phyloP scores from a whole-genome alignment of 2,329 filamentous ascomycete genomes.

The Aureobasidium sp. region DNA sequence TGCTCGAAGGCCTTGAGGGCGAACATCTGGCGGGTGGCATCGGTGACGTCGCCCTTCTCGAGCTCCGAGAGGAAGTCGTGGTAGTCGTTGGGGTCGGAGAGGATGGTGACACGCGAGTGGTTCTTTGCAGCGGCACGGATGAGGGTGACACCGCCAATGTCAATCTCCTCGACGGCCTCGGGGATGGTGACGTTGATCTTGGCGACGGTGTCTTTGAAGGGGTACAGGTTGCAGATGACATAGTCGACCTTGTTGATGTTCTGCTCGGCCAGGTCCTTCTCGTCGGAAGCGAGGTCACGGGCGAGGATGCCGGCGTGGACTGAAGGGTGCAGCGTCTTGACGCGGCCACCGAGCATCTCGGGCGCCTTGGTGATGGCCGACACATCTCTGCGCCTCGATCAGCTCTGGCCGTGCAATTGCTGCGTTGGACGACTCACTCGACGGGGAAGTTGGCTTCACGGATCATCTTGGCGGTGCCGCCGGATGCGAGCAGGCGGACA shows the following conservation, averaged over 20 bases:
- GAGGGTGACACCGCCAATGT: slow-evolving; percentile 94
- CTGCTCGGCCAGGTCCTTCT: slow-evolving; percentile 91
- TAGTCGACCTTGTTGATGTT: slow-evolving; percentile 94
- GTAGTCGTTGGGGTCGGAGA: slow-evolving; percentile 91
- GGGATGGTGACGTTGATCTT: slow-evolving; percentile 95
- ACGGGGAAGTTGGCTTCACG: slow-evolving; percentile 92
- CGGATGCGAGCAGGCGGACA: slow-evolving; percentile 87
- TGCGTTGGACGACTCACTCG: slow-evolving; percentile 52
- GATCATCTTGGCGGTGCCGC: slow-evolving; percentile 92
- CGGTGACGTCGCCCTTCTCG: slow-evolving; percentile 73
- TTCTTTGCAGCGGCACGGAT: slow-evolving; percentile 97
- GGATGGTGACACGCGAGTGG: slow-evolving; percentile 87
- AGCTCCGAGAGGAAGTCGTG: slow-evolving; percentile 88
- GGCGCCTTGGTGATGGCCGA: slow-evolving; percentile 91
- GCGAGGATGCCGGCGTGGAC: slow-evolving; percentile 72
- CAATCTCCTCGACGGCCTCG: slow-evolving; percentile 97
- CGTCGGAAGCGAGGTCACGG: slow-evolving; percentile 85
- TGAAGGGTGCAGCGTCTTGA: slow-evolving; percentile 94
- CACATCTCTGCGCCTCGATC: slow-evolving; percentile 62
- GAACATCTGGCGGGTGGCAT: slow-evolving; percentile 76
- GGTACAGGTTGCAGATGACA: slow-evolving; percentile 95
- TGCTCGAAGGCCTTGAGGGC: slow-evolving; percentile 98
- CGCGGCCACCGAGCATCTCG: slow-evolving; percentile 86
- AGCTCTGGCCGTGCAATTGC: neutral
- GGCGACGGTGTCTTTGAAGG: slow-evolving; percentile 96